A percentile compares a stretch with the other conserved stretches of the same genome.
These are phyloP conservation scores for Cryptococcus floricola DNA, from an alignment of 1,284 basidiomycete species.

Conservation along the genomic window DNA sequence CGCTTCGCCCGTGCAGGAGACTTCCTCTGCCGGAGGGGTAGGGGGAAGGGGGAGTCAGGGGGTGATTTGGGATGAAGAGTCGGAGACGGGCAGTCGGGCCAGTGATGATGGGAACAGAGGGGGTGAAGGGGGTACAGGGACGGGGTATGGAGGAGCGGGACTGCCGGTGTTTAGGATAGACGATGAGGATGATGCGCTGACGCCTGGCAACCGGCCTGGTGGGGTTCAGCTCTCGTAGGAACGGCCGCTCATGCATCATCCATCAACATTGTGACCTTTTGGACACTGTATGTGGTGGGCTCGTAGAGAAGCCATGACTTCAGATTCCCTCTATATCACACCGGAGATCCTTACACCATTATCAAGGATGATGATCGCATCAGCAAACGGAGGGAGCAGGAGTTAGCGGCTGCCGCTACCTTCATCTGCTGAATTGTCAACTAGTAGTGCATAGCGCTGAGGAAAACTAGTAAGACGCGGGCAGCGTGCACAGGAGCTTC, in stretches of 20 bases:
- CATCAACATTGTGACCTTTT: neutral
- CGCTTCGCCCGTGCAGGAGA: neutral
- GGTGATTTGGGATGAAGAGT: conserved; percentile 35
- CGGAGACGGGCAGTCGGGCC: no score
- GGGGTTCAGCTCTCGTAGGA: conserved; percentile 1
- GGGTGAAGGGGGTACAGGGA: conserved; percentile 7
- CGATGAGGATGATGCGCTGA: conserved; percentile 23
- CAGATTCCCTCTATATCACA: neutral
- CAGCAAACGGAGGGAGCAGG: no score
- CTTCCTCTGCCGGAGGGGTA: neutral
- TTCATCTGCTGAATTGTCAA: no score
- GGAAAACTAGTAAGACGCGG: no score
- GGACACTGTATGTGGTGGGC: neutral
- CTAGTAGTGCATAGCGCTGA: no score
- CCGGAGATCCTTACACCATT: no score
- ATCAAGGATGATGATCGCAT: no score
- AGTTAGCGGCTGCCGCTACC: no score
- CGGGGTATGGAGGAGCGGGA: neutral
- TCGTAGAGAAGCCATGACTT: neutral
- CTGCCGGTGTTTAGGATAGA: conserved; percentile 19
- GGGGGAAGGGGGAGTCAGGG: conserved; percentile 6
- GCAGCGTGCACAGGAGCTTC: no score
- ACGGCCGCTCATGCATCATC: neutral
- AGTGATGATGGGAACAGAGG: conserved; percentile 20
- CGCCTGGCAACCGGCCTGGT: neutral